A percentile compares a stretch with the other conserved stretches of the same genome.
phyloP scores from a whole-genome alignment of 148 eudicot species.

The Vaccinium darrowii region DNA sequence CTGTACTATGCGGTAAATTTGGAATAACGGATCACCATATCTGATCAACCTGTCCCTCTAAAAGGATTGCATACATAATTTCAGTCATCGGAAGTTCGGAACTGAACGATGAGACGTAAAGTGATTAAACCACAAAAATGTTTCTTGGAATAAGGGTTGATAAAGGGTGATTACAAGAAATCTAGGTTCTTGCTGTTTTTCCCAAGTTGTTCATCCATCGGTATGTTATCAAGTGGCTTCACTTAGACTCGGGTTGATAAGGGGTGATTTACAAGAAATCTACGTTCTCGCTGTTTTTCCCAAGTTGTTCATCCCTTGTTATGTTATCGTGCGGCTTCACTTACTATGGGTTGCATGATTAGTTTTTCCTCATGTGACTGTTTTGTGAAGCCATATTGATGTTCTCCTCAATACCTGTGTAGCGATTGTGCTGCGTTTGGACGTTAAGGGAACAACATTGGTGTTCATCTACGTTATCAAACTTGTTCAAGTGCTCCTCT shows the following conservation, averaged over 20 bases:
- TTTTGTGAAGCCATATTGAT: slow-evolving; percentile 14
- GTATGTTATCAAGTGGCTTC: slow-evolving; percentile 3
- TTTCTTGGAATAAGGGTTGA: background rate
- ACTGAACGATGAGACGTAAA: background rate
- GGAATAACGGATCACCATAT: background rate
- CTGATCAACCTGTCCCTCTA: background rate
- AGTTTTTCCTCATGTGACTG: background rate
- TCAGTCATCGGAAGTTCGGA: background rate
- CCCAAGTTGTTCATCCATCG: background rate
- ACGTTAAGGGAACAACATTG: slow-evolving; percentile 20
- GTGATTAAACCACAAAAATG: background rate
- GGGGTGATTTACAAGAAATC: background rate
- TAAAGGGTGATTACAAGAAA: no score
- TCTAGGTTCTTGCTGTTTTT: no score
- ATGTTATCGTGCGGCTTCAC: slow-evolving; percentile 4
- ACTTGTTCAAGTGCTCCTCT: background rate
- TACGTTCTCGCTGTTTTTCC: background rate
- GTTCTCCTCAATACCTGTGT: slow-evolving; percentile 15
- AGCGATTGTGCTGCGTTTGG: slow-evolving; percentile 14
- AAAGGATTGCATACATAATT: background rate
- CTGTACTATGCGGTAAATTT: background rate
- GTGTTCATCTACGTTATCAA: background rate
- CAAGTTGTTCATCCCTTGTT: background rate
- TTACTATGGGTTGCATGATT: slow-evolving; percentile 3
- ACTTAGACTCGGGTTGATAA: background rate